A percentile compares a stretch with the other conserved stretches of the same genome.
Evolutionary conservation across 2,329 filamentous ascomycete genomes (phyloP).

Genomic region (Teratosphaeriaceae sp.): DNA sequence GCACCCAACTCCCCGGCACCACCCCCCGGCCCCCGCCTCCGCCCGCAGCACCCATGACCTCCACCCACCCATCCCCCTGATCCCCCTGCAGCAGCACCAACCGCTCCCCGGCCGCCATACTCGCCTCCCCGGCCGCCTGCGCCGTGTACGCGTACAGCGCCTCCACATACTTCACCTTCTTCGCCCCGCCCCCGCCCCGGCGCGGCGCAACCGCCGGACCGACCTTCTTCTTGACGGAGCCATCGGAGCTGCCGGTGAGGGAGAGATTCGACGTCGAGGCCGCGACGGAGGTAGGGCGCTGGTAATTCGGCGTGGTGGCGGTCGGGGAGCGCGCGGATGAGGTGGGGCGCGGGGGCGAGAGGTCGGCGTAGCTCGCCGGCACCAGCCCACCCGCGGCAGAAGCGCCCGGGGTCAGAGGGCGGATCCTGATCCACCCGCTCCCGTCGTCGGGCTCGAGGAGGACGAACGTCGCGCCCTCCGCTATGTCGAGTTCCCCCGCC

Average conservation of each 20-base stretch:
- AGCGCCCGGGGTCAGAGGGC: slow-evolving; percentile 45
- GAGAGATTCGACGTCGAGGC: slow-evolving; percentile 56
- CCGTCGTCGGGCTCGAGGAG: slow-evolving; percentile 88
- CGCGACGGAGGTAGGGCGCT: slow-evolving; percentile 48
- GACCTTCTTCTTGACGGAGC: slow-evolving; percentile 62
- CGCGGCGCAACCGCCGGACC: slow-evolving; percentile 81
- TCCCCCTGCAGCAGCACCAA: slow-evolving; percentile 88
- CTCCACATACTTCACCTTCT: slow-evolving; percentile 82
- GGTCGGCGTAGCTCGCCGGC: slow-evolving; percentile 77
- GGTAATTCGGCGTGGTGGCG: slow-evolving; percentile 11
- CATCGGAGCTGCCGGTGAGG: slow-evolving; percentile 48
- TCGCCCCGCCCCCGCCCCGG: slow-evolving; percentile 44
- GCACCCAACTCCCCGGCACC: slow-evolving; percentile 90
- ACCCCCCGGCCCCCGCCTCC: slow-evolving; percentile 66
- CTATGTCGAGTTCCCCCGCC: slow-evolving; percentile 72
- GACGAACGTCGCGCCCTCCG: slow-evolving; percentile 69
- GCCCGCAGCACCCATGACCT: slow-evolving; percentile 98
- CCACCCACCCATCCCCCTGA: slow-evolving; percentile 89
- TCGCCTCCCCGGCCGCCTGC: slow-evolving; percentile 78
- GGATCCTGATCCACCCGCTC: slow-evolving; percentile 84
- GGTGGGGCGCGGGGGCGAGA: slow-evolving; percentile 25
- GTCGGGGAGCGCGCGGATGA: slow-evolving; percentile 7
- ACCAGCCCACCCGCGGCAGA: slow-evolving; percentile 85
- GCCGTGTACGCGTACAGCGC: slow-evolving; percentile 89
- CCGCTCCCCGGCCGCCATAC: slow-evolving; percentile 82